Base-by-base conservation (phyloP, 192 early-diverging fungal species). In the Backusella tuberculispora region DNA sequence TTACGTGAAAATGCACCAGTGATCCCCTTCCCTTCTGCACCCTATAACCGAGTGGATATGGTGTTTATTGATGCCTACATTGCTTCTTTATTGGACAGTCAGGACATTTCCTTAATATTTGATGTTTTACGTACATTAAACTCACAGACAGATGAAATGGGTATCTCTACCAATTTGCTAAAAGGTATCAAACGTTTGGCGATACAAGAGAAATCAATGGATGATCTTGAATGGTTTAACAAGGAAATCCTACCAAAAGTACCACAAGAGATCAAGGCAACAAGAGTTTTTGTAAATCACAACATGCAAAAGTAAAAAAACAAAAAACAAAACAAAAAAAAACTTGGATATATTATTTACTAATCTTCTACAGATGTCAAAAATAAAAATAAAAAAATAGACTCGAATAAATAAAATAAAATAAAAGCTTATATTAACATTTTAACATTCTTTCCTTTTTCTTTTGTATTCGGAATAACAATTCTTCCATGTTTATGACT, bases 21-120 rank as follows among this genome's bases (percentile, higher is more conserved):
- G 26, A 71, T 82, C 63, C 81, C 81, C 1, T 82, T 82, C 63
- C 81, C 81, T 9, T 76, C 81, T 3, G 77, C 64, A 4, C 81
- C 81, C 29, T 82, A 82, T 29, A 48, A 64, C 17, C 13, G 10
- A 21, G 21, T 50, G 19, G 81, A 82, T 46, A 72, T 74, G 24
- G 26, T 38, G 26, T 78, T 82, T 56, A 82, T 82, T 24, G 69
- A 82, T 70, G 63, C 73, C 43, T 82, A 78, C 24, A 40, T 82
- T 63, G 40, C 44, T 9, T 43, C 77, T 5, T 53, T 82, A 12
- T 29, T 82, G n/a, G 71, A 73, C 40, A 43, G 69, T 40, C 74
- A 82, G 70, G 72, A 82, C 29, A 19, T 82, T 15, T 72, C 76
- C 12, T 42, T 82, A 4, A 44, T 82, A 46, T 75, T 74, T 48